Conservation (phyloP, 176 grass and related monocot species). For the Secale cereale region DNA sequence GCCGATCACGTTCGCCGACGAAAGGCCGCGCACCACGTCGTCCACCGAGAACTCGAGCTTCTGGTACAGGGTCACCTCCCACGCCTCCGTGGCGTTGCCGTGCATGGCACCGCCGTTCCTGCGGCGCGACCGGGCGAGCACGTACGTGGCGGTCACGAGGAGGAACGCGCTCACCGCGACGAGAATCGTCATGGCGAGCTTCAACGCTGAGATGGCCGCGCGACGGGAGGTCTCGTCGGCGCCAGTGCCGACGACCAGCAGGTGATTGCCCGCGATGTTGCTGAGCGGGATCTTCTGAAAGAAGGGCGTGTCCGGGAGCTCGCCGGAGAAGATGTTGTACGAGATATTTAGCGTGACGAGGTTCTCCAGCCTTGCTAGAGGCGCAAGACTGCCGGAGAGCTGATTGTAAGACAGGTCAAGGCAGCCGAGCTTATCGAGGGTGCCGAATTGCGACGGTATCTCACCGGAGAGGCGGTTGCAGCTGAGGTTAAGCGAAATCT, state of each 20-base stretch:
- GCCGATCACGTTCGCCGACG: conserved; percentile 85
- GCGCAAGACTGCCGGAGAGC: conserved; percentile 59
- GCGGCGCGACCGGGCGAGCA: conserved; percentile 49
- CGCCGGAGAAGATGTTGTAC: conserved; percentile 77
- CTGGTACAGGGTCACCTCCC: conserved; percentile 97
- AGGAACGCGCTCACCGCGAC: conserved; percentile 48
- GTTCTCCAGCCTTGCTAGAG: conserved; percentile 58
- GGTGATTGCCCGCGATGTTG: conserved; percentile 79
- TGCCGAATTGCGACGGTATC: conserved; percentile 57
- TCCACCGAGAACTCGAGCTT: conserved; percentile 81
- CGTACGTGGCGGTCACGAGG: conserved; percentile 54
- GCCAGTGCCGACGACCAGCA: conserved; percentile 39
- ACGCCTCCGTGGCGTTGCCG: conserved; percentile 32
- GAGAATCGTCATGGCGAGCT: conserved; percentile 74
- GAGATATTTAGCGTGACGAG: conserved; percentile 90
- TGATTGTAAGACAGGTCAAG: conserved; percentile 84
- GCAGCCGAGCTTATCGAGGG: conserved; percentile 64
- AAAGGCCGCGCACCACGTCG: conserved; percentile 62
- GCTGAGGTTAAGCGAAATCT: conserved; percentile 90
- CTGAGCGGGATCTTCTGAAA: conserved; percentile 83
- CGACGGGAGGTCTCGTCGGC: conserved; percentile 21
- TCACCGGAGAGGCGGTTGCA: conserved; percentile 76
- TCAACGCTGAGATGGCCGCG: conserved; percentile 52
- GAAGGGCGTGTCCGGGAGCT: conserved; percentile 79
- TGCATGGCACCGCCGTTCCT: not conserved